Evolutionary conservation across 1,139 yeast genomes (phyloP), one percentile per base, ranked within the genome.

Genomic region (Zygoascus sp.): DNA sequence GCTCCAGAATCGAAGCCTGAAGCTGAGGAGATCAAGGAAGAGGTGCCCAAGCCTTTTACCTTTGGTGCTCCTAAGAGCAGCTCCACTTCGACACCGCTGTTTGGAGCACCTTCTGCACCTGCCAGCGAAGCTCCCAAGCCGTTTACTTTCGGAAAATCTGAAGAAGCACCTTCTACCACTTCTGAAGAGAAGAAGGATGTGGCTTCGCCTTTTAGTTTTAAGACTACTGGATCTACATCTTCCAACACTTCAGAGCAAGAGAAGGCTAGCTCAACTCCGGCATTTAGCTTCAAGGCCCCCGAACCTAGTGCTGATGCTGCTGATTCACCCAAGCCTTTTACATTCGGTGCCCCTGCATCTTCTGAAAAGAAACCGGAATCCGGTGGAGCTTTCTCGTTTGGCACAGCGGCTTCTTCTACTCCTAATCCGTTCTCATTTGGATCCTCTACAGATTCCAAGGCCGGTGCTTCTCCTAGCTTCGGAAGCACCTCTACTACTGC

Each of bases 341-440:
- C 19, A 1, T 37, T 37, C 28, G 39, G 22, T 16, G 21, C 39
- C 10, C 28, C 28, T 22, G 16, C 20, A 15, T 15, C 17, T 19
- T 15, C 19, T 3, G 48, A 30, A 38, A 22, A 27, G 19, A 30
- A 40, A 13, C 9, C 19, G 32, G 21, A 22, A 7, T n/a, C 19
- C 32, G 23, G 28, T 16, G 21, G 23, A 21, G 38, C 38, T 22
- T 39, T 38, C 20, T 16, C 40, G 19, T 32, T 41, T 37, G 45
- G 52, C 30, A 11, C 44, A 21, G 6, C 32, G 7, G 32, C 32
- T 15, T 7, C 42, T 4, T 20, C 22, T 11, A 13, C 44, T 32
- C 27, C 32, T n/a, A 40, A 32, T 10, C 20, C 43, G 11, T 63
- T 65, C 45, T 50, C 63, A 6, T 67, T 68, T 49, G 62, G 50